A percentile compares a stretch with the other conserved stretches of the same genome.
Evolutionary conservation across 2,329 filamentous ascomycete species (phyloP).

Genomic region (Colletotrichum simmondsii): DNA sequence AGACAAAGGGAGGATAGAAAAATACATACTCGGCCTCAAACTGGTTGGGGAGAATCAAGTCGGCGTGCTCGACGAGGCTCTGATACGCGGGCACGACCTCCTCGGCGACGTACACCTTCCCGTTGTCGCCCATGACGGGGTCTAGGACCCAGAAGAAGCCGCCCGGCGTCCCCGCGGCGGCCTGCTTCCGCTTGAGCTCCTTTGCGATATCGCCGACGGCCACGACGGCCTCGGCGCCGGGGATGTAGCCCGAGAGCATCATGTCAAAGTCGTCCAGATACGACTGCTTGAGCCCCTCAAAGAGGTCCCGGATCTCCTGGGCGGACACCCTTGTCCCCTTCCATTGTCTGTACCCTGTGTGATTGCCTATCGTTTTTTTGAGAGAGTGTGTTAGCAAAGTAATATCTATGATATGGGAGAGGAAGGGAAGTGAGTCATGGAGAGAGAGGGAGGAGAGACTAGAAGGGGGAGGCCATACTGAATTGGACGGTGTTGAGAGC

Average conservation of each 20-base stretch:
- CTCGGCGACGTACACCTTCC: constrained; percentile 88
- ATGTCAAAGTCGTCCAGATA: constrained; percentile 91
- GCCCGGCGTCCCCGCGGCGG: constrained; percentile 65
- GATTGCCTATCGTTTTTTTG: constrained; percentile 74
- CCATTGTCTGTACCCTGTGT: constrained; percentile 91
- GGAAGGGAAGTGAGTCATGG: not conserved
- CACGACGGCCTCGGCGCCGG: constrained; percentile 84
- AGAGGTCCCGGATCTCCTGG: constrained; percentile 85
- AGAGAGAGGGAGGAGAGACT: not conserved
- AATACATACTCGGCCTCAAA: constrained; percentile 91
- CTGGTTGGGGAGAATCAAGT: constrained; percentile 94
- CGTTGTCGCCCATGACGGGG: constrained; percentile 98
- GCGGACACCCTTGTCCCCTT: constrained; percentile 86
- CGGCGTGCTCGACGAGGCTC: constrained; percentile 80
- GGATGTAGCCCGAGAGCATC: constrained; percentile 94
- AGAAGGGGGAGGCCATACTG: constrained; percentile 68
- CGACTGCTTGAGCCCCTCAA: constrained; percentile 84
- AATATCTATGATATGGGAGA: not conserved
- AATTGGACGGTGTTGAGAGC: constrained; percentile 98
- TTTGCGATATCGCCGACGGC: constrained; percentile 86
- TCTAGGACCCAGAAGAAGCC: constrained; percentile 98
- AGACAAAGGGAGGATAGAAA: not conserved
- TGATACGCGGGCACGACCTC: constrained; percentile 95
- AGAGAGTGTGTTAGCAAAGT: not conserved
- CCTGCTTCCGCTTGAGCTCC: constrained; percentile 77